phyloP scores from a whole-genome alignment of 495 filamentous ascomycete species.

The Opeltia flavorubescens region DNA sequence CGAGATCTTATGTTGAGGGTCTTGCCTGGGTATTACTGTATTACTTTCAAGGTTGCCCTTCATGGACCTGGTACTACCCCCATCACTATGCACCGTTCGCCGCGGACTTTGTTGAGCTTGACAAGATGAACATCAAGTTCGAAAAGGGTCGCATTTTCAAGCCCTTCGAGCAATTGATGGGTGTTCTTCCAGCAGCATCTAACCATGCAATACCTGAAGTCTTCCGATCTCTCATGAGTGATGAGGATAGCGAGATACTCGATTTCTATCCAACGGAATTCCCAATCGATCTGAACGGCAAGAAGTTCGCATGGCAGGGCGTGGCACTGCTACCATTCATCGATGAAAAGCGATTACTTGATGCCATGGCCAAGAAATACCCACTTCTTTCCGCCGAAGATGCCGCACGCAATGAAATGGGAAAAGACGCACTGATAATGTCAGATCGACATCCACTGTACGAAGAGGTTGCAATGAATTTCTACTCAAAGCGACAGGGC shows the following conservation, averaged over 20 bases:
- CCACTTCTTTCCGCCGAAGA: slow-evolving; percentile 69
- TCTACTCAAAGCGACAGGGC: slow-evolving; percentile 81
- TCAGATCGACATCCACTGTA: slow-evolving; percentile 72
- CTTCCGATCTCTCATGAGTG: slow-evolving; percentile 79
- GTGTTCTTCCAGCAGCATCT: slow-evolving; percentile 83
- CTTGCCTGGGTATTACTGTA: slow-evolving; percentile 96
- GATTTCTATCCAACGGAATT: slow-evolving; percentile 98
- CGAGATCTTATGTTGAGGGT: slow-evolving; percentile 85
- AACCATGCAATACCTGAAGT: slow-evolving; percentile 78
- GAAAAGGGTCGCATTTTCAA: slow-evolving; percentile 75
- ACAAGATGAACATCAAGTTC: slow-evolving; percentile 64
- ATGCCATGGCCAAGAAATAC: slow-evolving; percentile 72
- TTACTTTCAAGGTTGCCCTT: slow-evolving; percentile 96
- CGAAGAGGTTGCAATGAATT: slow-evolving; percentile 60
- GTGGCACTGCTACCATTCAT: slow-evolving; percentile 92
- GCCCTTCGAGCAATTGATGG: slow-evolving; percentile 98
- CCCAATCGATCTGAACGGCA: slow-evolving; percentile 83
- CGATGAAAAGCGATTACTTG: slow-evolving; percentile 73
- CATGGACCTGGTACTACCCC: slow-evolving; percentile 98
- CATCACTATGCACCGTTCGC: slow-evolving; percentile 98
- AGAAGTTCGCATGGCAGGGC: slow-evolving; percentile 98
- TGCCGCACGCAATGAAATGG: slow-evolving; percentile 59
- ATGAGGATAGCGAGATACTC: slow-evolving; percentile 76
- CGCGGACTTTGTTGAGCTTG: slow-evolving; percentile 80
- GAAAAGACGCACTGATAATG: slow-evolving; percentile 69